Base-by-base conservation (phyloP, 2,329 filamentous ascomycete species). In the Xylaria arbuscula region DNA sequence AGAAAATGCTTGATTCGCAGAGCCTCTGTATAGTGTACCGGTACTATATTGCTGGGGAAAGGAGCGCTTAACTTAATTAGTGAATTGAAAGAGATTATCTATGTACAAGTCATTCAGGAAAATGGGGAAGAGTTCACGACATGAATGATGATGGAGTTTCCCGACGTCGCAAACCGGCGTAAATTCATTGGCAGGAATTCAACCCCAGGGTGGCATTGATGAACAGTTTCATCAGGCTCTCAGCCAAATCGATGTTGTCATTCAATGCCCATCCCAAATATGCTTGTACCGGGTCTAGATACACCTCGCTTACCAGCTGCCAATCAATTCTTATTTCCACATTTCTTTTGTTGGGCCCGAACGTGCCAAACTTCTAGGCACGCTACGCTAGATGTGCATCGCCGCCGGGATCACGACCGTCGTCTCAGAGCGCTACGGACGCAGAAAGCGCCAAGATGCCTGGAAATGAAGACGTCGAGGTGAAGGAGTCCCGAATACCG, bases 401-500 rank as follows among this genome's bases (percentile, higher is more conserved):
- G 28, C 24, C 38, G 19, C 38, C 34, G 28, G 9, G 19, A 55
- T 47, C 48, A 47, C 24, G 47, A 48, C 40, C n/a, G 4, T 7
- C 28, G 19, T 54, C 4, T 54, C 38, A 9, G 47, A 19, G 47
- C 34, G 10, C 40, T 53, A 36, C 19, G 28, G n/a, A 57, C 36
- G 19, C 19, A 50, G 48, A 36, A 56, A 50, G 40, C 54, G 45
- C 51, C 28, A 72, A 66, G n/a, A 73, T 73, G 71, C 17, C 64
- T 10, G 50, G 24, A 40, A 65, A 61, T 17, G 54, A 66, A 48
- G 28, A 65, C 61, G 70, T 74, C 50, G 75, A 77, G 60, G 67
- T 75, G 32, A 72, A 69, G 36, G 19, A 68, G 17, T 75, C 74
- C 24, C n/a, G 34, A 10, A 72, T 76, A 54, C 40, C 47, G 40